phyloP scores from a whole-genome alignment of 2,329 filamentous ascomycete species.

The Colletotrichum coccodes region DNA sequence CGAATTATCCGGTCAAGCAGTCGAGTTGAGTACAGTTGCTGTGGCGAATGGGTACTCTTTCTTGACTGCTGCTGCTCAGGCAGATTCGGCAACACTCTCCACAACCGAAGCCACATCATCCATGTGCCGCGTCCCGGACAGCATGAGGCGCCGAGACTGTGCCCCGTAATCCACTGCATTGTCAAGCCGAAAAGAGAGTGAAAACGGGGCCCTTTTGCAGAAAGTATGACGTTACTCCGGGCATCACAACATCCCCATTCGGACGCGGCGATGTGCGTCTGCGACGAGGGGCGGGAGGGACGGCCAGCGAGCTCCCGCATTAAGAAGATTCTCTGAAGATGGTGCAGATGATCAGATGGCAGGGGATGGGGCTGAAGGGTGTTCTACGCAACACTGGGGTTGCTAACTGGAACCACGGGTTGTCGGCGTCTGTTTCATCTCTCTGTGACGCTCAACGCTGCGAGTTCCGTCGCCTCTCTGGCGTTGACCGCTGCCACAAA shows the following conservation, averaged over 20 bases:
- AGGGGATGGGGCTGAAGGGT: slow-evolving; percentile 1
- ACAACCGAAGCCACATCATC: slow-evolving; percentile 22
- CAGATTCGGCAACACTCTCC: slow-evolving; percentile 8
- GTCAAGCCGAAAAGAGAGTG: slow-evolving; percentile 6
- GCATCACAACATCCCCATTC: slow-evolving; percentile 2
- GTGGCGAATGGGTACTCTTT: neutral
- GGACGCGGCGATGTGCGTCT: neutral
- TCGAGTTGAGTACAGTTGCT: neutral
- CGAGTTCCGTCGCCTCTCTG: neutral
- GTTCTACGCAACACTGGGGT: neutral
- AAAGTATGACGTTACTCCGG: slow-evolving; percentile 20
- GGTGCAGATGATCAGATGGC: slow-evolving; percentile 25
- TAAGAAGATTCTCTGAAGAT: neutral
- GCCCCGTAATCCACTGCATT: neutral
- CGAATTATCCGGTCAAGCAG: slow-evolving; percentile 17
- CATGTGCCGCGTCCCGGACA: slow-evolving; percentile 21
- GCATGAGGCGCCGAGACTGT: slow-evolving; percentile 21
- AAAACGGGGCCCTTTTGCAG: neutral
- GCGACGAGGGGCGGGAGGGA: neutral
- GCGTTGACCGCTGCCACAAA: neutral
- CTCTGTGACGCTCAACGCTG: neutral
- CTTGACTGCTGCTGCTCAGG: neutral
- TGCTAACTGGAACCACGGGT: neutral
- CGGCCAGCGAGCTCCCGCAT: neutral
- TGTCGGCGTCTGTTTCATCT: slow-evolving; percentile 23